Conservation (phyloP, 192 early-diverging fungal species). For the Oehlia diaphana region DNA sequence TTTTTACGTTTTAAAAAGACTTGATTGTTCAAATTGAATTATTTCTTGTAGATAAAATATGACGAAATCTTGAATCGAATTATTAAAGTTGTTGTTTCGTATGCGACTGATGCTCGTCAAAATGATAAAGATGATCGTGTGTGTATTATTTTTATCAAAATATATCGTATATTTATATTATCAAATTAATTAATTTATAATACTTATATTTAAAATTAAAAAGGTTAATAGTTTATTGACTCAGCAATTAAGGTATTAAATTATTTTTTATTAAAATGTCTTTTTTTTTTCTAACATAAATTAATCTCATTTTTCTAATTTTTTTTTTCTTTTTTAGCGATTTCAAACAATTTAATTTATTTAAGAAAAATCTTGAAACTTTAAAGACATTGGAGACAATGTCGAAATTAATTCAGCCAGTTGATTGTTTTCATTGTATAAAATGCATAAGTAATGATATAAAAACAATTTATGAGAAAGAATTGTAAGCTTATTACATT, state of each 20-base stretch:
- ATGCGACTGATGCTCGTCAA: neutral
- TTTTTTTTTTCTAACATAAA: neutral
- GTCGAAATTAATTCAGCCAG: neutral
- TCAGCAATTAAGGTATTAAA: conserved; percentile 11
- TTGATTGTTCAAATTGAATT: neutral
- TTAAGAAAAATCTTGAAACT: conserved; percentile 22
- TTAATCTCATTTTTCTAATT: no score
- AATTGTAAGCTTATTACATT: neutral
- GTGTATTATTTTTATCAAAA: neutral
- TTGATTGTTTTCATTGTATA: conserved; percentile 15
- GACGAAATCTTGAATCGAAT: conserved; percentile 6
- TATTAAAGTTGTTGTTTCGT: neutral
- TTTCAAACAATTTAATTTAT: conserved; percentile 13
- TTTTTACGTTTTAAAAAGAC: neutral
- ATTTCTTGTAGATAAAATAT: conserved; percentile 11
- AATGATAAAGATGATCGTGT: neutral
- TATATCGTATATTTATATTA: neutral
- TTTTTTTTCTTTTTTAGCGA: neutral
- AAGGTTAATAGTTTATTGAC: conserved; percentile 26
- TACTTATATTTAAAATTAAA: neutral
- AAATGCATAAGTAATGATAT: conserved; percentile 22
- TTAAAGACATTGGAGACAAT: neutral
- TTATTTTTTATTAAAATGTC: neutral
- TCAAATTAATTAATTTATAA: neutral
- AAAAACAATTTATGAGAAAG: conserved; percentile 24